Evolutionary conservation across 306 rosid species (phyloP), one percentile per base, ranked within the genome.

Genomic region (Parietaria judaica): DNA sequence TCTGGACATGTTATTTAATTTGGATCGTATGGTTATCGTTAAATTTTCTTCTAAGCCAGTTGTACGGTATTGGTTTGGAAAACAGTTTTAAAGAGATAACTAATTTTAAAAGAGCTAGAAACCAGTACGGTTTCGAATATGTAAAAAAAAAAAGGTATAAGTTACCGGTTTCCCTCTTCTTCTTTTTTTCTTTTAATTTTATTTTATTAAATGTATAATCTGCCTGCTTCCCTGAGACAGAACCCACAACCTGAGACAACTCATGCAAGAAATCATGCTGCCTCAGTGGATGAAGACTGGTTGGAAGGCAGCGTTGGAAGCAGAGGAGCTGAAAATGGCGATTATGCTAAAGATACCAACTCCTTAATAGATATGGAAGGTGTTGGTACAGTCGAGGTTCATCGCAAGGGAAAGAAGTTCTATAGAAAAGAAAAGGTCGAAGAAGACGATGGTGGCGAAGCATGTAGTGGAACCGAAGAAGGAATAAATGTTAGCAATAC

Each of bases 401-500:
- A 53, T 72, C 65, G 16, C 23, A 85, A 68, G 77, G 80, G 76
- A 69, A 78, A 77, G 54, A 83, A 81, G 63, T 14, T 50, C 53
- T 76, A 78, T 69, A 73, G 81, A 69, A 88, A 75, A 79, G 87
- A 72, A 70, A 83, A 76, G 61, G 72, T 71, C 63, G 69, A 75
- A 73, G 81, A 65, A 43, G 91, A 86, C 71, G 89, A 89, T 86
- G 86, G 97, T 56, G 87, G 89, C 54, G 92, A 84, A 77, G 92
- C 95, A 64, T 86, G 92, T 72, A 86, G 95, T 50, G 95, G 92
- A 59, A 84, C 97, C 54, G 97, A 86, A 72, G 96, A 74, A 81
- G 97, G 86, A 52, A 75, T 74, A 60, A 66, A 70, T 44, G 70
- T 51, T 70, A 79, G 74, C 63, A 36, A 71, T 43, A 60, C 58